Evolutionary conservation across 192 early-diverging fungal species (phyloP), one percentile per base, ranked within the genome.

Genomic region (Backusella luteola): DNA sequence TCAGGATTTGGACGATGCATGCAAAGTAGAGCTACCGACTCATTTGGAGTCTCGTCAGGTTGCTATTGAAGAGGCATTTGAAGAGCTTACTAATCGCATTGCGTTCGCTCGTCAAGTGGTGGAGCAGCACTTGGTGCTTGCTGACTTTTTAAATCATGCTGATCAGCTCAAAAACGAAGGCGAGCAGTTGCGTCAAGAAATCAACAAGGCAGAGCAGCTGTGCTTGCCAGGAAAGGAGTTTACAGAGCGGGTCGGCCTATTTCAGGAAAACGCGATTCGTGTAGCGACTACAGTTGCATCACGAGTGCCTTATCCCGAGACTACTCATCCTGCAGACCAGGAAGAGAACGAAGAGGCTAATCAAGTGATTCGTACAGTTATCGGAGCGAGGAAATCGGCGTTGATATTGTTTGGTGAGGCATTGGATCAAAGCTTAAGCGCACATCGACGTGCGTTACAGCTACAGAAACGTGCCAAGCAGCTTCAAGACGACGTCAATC

Each of bases 1-100:
- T 42, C 83, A 86, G 67, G 85, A 86, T 29, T 66, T 86, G 26
- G 79, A 82, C 32, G 83, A 86, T 46, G 34, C 67, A 34, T 77
- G 81, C n/a, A 44, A 35, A 14, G 26, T 74, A 14, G 76, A 80
- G 29, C 34, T 86, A 36, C 85, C 85, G 0, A 67, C 63, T n/a
- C 77, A 80, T 73, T 66, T 86, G 14, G 44, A 82, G 8, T 72
- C 53, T 11, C 73, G 79, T 32, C 85, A 86, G 44, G 77, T 77
- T 19, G 76, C 69, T 1, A 52, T 84, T 34, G 85, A 86, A 73
- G 81, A 83, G 49, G 63, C 77, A 42, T 77, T 83, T 67, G 76
- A 80, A 38, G 53, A 77, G 5, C 59, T 86, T 34, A 73, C 70
- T 29, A 41, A 80, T 12, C 81, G 81, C 12, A 49, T 75, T 19